Base-by-base conservation (phyloP, 345 rosid genomes). In the Hibiscus trionum region DNA sequence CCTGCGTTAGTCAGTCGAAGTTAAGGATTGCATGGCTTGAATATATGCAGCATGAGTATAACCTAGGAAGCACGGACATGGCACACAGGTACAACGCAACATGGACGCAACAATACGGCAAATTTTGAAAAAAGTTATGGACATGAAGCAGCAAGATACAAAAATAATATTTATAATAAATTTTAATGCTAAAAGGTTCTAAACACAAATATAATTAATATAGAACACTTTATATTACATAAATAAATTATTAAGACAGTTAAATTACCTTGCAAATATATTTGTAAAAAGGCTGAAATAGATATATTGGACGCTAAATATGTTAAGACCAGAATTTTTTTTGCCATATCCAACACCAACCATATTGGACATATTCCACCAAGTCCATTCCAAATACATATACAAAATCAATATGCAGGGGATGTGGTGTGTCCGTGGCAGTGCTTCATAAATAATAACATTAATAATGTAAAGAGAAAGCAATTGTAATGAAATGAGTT, bases 1-100 rank as follows among this genome's bases (percentile, higher is more conserved):
- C 99, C 99, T 95, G 80, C 86, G 83, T 77, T 17, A 37, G 78
- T 69, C 33, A 35, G 78, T 72, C 42, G 57, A 29, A 21, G 77
- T 52, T 52, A 42, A 55, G 49, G 55, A 64, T 70, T 52, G 26
- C 69, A 60, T 39, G 10, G 9, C 11, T 83, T 46, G 69, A 29
- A 56, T 8, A 35, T 33, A 26, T 63, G 62, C 16, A 9, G 19
- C 35, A 65, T 12, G 19, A 37, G 58, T 17, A 17, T 55, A 55
- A 17, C 21, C 11, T 17, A 55, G 26, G 58, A 53, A 17, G 58
- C 58, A 53, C 26, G 11, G 58, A 53, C 58, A 53, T 53, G 58
- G 58, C 11, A n/a, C 58, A 53, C 44, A 8, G 11, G 24, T n/a
- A 7, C 26, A 53, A 7, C 61, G 24, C 31, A 21, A 57, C 21